Evolutionary conservation across 1,284 basidiomycete species (phyloP), one percentile per base, ranked within the genome.

Genomic region (Filobasidium uniguttulatum): DNA sequence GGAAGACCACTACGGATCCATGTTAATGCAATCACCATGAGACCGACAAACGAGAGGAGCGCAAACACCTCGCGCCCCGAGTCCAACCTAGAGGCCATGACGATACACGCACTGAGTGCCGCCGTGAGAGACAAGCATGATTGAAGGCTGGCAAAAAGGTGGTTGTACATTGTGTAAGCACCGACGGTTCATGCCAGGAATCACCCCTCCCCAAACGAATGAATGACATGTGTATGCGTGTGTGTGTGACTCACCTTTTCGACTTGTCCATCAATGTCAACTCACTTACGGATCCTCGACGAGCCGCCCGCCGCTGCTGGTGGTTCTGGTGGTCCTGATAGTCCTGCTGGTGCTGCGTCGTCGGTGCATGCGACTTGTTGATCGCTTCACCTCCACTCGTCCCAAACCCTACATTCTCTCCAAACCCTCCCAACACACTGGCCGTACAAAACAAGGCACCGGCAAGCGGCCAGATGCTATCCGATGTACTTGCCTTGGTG

Each of bases 381-480:
- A n/a, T 41, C 4, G 44, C 44, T 25, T 36, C 29, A 20, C 17
- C 48, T 15, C 10, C 17, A 19, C 31, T 29, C 23, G 5, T 14
- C 5, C 46, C 47, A 6, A 48, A 37, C 35, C 47, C 40, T 30
- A 45, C 37, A 35, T 53, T 52, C 52, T 53, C 55, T 49, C 44
- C 58, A 52, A 56, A 61, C 49, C 60, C 60, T 54, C 33, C 60
- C 41, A 40, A 55, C 46, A 40, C 55, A 49, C 56, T 58, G 55
- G 48, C 44, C 2, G 52, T 36, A 10, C 40, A 12, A 59, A 84
- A 80, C 29, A 88, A 72, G 56, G 71, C 70, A 12, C 77, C 77
- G 41, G 86, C 79, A 40, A 97, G 71, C 6, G 91, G 91, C 89
- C 90, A 97, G 58, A 97, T 94, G 23, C 88, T 90, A 66, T 98